phyloP scores from a whole-genome alignment of 179 eudicot species.

The Beta lomatogona region DNA sequence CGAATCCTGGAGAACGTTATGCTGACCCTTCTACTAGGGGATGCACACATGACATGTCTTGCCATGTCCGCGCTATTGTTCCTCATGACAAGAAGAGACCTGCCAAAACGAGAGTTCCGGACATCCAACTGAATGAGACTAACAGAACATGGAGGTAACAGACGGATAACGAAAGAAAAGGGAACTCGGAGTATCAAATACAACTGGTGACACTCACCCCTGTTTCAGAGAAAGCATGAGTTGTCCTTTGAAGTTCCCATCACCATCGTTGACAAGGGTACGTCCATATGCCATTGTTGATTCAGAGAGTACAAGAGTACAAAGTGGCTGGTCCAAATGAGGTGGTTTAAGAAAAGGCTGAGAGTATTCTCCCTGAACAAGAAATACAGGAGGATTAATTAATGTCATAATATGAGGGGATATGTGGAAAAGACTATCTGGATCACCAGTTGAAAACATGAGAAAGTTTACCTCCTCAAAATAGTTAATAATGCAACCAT shows the following conservation, averaged over 20 bases:
- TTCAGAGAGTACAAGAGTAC: slow-evolving; percentile 72
- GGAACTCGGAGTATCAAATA: background rate
- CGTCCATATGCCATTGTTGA: slow-evolving; percentile 88
- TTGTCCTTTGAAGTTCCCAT: slow-evolving; percentile 82
- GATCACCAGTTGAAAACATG: background rate
- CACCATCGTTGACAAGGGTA: slow-evolving; percentile 58
- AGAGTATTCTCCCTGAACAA: slow-evolving; percentile 73
- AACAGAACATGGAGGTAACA: background rate
- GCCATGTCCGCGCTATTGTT: slow-evolving; percentile 92
- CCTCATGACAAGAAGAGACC: slow-evolving; percentile 86
- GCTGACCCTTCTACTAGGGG: slow-evolving; percentile 72
- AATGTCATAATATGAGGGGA: slow-evolving; percentile 12
- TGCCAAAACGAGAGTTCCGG: slow-evolving; percentile 21
- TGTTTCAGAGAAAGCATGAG: slow-evolving; percentile 72
- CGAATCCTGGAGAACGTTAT: slow-evolving; percentile 79
- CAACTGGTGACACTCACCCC: slow-evolving; percentile 48
- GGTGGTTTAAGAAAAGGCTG: slow-evolving; percentile 96
- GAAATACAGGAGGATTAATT: background rate
- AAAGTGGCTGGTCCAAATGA: slow-evolving; percentile 88
- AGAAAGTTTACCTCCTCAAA: slow-evolving; percentile 70
- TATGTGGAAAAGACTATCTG: background rate
- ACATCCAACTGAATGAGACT: background rate
- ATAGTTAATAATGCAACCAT: slow-evolving; percentile 89
- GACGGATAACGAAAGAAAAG: background rate
- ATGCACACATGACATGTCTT: slow-evolving; percentile 79